phyloP scores from a whole-genome alignment of 306 rosid genomes.

The Pyrus betulifolia region DNA sequence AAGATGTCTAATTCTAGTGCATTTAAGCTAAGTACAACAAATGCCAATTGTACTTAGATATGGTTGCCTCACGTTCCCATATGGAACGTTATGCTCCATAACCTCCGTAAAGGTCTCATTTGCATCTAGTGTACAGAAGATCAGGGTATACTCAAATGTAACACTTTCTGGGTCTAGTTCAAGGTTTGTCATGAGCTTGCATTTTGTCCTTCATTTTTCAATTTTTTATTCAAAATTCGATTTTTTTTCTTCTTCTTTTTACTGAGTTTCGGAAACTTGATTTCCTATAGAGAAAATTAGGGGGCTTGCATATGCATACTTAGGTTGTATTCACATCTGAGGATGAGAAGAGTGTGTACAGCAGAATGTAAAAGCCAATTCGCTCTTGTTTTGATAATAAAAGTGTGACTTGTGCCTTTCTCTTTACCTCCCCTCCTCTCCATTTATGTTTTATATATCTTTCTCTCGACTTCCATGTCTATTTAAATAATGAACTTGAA shows the following conservation, averaged over 20 bases:
- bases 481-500: neutral
- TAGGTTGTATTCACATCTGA: conserved; percentile 49
- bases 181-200: conserved; percentile 41
- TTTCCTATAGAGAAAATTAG: conserved; percentile 35
- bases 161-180: too few relatives aligned
- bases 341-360: conserved; percentile 59
- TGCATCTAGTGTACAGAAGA: too few relatives aligned
- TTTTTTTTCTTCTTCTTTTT: conserved; percentile 16
- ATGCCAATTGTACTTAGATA: too few relatives aligned
- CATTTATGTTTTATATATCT: neutral
- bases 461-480: neutral
- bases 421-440: neutral
- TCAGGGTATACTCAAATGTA: too few relatives aligned
- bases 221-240: conserved; percentile 24
- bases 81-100: too few relatives aligned
- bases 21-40: too few relatives aligned
- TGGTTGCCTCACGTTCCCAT: too few relatives aligned
- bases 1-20: too few relatives aligned
- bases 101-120: too few relatives aligned
- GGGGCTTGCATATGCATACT: conserved; percentile 43
- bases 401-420: conserved; percentile 25
- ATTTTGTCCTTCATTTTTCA: conserved; percentile 8
- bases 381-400: conserved; percentile 29
- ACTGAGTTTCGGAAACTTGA: conserved; percentile 21
- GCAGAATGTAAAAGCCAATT: conserved; percentile 54